These are phyloP conservation scores for Ustilago loliicola DNA, from an alignment of 1,284 basidiomycete species.

Conservation along the genomic window DNA sequence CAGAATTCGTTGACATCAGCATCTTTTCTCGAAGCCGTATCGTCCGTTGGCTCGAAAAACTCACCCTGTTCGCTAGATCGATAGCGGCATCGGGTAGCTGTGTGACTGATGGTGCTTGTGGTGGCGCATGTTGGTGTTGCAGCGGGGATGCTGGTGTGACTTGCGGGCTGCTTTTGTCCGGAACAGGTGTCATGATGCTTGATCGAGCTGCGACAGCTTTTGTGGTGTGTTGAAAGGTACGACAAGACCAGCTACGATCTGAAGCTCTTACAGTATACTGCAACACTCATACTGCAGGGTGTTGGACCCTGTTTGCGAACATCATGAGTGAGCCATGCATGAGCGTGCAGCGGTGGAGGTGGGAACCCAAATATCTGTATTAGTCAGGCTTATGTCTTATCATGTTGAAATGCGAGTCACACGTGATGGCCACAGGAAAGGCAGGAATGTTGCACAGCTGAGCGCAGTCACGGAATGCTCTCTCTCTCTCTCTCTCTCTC, in stretches of 20 bases:
- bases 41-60: not conserved
- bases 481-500: too few relatives aligned
- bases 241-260: not conserved
- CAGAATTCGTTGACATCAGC: not conserved
- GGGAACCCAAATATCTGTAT: not conserved
- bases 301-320: slow-evolving; percentile 24
- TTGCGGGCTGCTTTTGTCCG: slow-evolving; percentile 3
- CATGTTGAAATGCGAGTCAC: slow-evolving; percentile 24
- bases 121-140: slow-evolving; percentile 8
- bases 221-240: not conserved
- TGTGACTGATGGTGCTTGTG: slow-evolving; percentile 18
- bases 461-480: too few relatives aligned
- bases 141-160: not conserved
- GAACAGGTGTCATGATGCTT: slow-evolving; percentile 19
- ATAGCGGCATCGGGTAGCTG: slow-evolving; percentile 42
- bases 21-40: not conserved
- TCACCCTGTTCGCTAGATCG: slow-evolving; percentile 43
- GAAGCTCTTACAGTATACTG: too few relatives aligned
- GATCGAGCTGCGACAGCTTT: not conserved
- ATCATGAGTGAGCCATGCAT: slow-evolving; percentile 36
- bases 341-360: slow-evolving; percentile 8
- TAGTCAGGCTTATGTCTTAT: slow-evolving; percentile 21
- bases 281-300: not conserved
- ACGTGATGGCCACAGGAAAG: slow-evolving; percentile 14
- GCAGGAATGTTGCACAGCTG: too few relatives aligned